Evolutionary conservation across 371 early-diverging fungal species (phyloP).

Genomic region (Apophysomyces variabilis): DNA sequence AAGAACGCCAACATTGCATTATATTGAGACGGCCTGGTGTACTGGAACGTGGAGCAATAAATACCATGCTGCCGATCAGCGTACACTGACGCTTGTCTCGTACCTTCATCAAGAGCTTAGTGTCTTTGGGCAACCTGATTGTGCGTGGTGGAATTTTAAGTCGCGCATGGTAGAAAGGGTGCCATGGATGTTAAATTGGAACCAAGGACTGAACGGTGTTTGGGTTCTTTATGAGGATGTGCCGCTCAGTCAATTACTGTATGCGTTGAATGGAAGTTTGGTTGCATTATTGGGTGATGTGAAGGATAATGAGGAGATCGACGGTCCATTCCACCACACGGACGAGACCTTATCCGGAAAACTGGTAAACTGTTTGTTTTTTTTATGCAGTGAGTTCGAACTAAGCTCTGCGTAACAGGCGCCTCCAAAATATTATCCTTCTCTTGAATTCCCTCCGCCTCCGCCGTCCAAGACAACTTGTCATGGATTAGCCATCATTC

Average conservation of each 20-base stretch:
- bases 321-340: neutral
- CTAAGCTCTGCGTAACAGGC: constrained; percentile 16
- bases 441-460: constrained; percentile 53
- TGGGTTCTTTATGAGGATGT: constrained; percentile 68
- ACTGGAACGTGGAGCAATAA: constrained; percentile 27
- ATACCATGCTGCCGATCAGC: constrained; percentile 61
- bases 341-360: neutral
- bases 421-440: constrained; percentile 60
- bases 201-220: constrained; percentile 52
- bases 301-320: constrained; percentile 15
- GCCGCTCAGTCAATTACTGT: constrained; percentile 68
- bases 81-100: constrained; percentile 55
- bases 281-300: constrained; percentile 71
- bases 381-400: neutral
- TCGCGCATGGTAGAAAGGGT: constrained; percentile 54
- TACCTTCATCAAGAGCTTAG: constrained; percentile 41
- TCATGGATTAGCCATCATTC: constrained; percentile 75
- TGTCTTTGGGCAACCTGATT: constrained; percentile 8
- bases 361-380: neutral
- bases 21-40: constrained; percentile 20
- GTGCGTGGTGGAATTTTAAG: constrained; percentile 61
- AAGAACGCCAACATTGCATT: constrained; percentile 20
- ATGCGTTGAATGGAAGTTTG: constrained; percentile 75
- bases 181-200: constrained; percentile 70
- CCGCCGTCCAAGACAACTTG: constrained; percentile 59